Conservation (phyloP, 495 filamentous ascomycete species). For the Tuber magnatum region DNA sequence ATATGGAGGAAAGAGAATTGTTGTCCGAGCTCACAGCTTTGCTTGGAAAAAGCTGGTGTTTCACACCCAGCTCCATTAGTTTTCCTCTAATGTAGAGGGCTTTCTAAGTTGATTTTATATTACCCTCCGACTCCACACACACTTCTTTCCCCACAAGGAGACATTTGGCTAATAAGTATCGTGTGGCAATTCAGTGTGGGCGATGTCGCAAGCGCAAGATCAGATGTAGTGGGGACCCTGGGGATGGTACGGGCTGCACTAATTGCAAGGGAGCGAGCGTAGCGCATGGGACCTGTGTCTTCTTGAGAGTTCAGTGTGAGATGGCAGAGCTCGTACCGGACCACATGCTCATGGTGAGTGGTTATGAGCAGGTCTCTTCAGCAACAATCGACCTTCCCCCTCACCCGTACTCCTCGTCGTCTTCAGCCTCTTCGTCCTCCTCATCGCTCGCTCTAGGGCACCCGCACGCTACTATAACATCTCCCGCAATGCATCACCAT, state of each 20-base stretch:
- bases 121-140: not conserved
- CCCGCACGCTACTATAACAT: conserved; percentile 9
- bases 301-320: conserved; percentile 40
- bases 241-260: conserved; percentile 64
- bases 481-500: conserved; percentile 12
- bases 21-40: not conserved
- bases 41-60: not conserved
- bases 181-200: conserved; percentile 56
- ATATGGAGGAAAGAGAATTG: not conserved
- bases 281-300: conserved; percentile 29
- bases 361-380: conserved; percentile 38
- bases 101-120: not conserved
- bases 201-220: conserved; percentile 94
- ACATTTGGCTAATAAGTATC: not conserved
- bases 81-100: not conserved
- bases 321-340: conserved; percentile 35
- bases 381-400: conserved; percentile 32
- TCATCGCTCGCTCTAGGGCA: conserved; percentile 25
- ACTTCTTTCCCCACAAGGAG: not conserved
- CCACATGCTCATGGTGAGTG: conserved; percentile 35
- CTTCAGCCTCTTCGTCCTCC: conserved; percentile 19
- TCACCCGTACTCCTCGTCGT: conserved; percentile 22
- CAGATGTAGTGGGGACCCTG: conserved; percentile 82
- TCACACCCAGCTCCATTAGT: not conserved
- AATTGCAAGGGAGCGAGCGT: conserved; percentile 72